A percentile compares a stretch with the other conserved stretches of the same genome.
These are phyloP conservation scores for Sugiyamaella boreocaroliniensis DNA, from an alignment of 805 yeast species.

Conservation along the genomic window DNA sequence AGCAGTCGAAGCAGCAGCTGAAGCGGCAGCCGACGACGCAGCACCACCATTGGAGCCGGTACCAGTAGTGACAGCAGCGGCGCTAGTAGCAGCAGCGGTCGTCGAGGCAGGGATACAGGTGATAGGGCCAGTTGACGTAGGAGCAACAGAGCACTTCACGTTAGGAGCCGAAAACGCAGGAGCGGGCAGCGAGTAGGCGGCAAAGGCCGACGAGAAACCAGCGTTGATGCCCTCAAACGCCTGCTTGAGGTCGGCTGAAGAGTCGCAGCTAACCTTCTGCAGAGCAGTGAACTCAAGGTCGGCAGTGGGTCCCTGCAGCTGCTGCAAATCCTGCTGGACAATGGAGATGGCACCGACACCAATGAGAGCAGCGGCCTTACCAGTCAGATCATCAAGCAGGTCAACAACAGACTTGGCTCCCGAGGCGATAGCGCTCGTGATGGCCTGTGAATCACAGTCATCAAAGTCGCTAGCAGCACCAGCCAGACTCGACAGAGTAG, in stretches of 20 bases:
- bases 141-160: neutral
- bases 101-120: neutral
- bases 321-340: conserved; percentile 21
- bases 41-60: neutral
- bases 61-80: neutral
- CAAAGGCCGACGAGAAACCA: conserved; percentile 10
- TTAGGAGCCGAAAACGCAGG: conserved; percentile 1
- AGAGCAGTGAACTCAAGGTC: conserved; percentile 16
- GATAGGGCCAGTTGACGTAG: neutral
- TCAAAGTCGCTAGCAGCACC: conserved; percentile 1
- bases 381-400: conserved; percentile 16
- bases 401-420: conserved; percentile 11
- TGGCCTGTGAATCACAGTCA: neutral
- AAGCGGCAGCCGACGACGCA: neutral
- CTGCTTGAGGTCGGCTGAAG: conserved; percentile 10
- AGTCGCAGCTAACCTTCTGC: conserved; percentile 15
- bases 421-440: conserved; percentile 13
- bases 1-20: neutral
- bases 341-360: conserved; percentile 19
- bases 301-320: conserved; percentile 17
- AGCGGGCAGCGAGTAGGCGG: conserved; percentile 1
- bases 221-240: conserved; percentile 10
- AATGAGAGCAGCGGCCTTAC: conserved; percentile 22
- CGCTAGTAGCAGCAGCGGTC: neutral
- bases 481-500: conserved; percentile 3